Conservation (phyloP, 768 basidiomycete species). For the Tylopilus sp. region DNA sequence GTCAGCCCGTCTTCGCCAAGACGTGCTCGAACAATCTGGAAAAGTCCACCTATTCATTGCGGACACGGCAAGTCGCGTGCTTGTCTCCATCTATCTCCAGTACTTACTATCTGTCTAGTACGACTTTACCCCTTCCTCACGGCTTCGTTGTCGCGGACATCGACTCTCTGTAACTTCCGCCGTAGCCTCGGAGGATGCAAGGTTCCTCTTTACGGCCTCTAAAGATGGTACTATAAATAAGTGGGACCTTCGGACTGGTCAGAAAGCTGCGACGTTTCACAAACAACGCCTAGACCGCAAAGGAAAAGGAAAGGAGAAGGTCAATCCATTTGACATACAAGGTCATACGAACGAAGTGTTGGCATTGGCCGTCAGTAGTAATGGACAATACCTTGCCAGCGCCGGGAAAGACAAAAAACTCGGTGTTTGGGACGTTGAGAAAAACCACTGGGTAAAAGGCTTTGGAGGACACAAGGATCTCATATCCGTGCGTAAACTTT, state of each 20-base stretch:
- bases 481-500: conserved; percentile 57
- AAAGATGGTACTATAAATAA: conserved; percentile 91
- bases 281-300: conserved; percentile 51
- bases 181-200: conserved; percentile 67
- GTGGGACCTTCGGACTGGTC: conserved; percentile 71
- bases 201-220: conserved; percentile 79
- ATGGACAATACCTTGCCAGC: conserved; percentile 83
- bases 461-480: conserved; percentile 76
- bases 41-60: conserved; percentile 82
- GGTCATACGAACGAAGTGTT: conserved; percentile 90
- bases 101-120: conserved; percentile 39
- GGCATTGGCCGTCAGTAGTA: conserved; percentile 76
- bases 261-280: conserved; percentile 53
- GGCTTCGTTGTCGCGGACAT: conserved; percentile 68
- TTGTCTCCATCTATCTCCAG: background rate
- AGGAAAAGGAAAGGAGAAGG: conserved; percentile 58
- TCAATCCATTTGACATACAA: conserved; percentile 42
- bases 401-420: conserved; percentile 82
- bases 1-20: conserved; percentile 84
- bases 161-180: conserved; percentile 80
- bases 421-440: conserved; percentile 83
- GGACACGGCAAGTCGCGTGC: conserved; percentile 49
- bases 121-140: conserved; percentile 42
- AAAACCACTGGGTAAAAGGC: conserved; percentile 70
- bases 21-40: conserved; percentile 87